These are phyloP conservation scores for Darksidea phi DNA, from an alignment of 495 filamentous ascomycete genomes.

Conservation along the genomic window DNA sequence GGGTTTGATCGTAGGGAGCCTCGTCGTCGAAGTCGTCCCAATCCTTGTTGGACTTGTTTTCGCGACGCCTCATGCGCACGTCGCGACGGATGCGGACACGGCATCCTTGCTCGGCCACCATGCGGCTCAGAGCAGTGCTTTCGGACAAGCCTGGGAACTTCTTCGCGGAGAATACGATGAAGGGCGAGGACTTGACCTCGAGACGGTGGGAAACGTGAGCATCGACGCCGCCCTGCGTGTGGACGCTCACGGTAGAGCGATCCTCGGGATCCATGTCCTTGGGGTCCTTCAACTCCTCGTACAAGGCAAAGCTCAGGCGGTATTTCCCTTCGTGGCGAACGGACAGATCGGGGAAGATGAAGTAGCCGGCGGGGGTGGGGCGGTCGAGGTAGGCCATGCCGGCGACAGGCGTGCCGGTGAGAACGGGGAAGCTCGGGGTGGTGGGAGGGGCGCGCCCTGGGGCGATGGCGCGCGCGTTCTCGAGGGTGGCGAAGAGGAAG, in stretches of 20 bases:
- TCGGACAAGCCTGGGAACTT: conserved; percentile 95
- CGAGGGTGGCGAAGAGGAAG: conserved; percentile 92
- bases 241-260: conserved; percentile 27
- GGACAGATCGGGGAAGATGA: conserved; percentile 95
- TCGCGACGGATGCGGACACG: conserved; percentile 95
- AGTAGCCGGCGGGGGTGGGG: conserved; percentile 87
- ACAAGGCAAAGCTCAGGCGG: conserved; percentile 83
- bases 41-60: conserved; percentile 60
- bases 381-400: conserved; percentile 97
- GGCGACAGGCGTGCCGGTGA: conserved; percentile 93
- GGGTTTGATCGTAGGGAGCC: conserved; percentile 53
- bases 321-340: conserved; percentile 95
- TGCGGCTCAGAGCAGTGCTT: conserved; percentile 83
- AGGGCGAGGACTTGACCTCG: conserved; percentile 84
- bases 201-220: conserved; percentile 63
- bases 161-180: conserved; percentile 93
- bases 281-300: conserved; percentile 82
- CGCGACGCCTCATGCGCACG: conserved; percentile 91
- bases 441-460: conserved; percentile 70
- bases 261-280: conserved; percentile 62
- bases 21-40: conserved; percentile 67
- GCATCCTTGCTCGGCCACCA: conserved; percentile 95
- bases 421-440: conserved; percentile 70
- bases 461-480: conserved; percentile 81
- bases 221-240: conserved; percentile 39